Conservation (phyloP, 495 filamentous ascomycete species). For the Neurospora sp. region DNA sequence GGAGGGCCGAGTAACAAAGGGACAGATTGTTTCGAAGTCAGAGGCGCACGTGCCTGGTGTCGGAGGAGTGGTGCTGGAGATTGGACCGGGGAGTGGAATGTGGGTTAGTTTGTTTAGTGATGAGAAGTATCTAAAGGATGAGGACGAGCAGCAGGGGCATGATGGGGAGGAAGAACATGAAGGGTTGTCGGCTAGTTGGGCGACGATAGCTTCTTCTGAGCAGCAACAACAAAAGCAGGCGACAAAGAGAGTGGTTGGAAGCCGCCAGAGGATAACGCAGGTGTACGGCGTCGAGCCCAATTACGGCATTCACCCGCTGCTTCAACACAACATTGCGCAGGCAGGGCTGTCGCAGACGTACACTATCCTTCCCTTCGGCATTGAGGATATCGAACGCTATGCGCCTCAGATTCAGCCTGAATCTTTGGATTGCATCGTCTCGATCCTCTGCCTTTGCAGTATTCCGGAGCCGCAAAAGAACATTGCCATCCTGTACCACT, state of each 20-base stretch:
- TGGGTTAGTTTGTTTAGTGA: constrained; percentile 31
- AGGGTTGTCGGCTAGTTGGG: not conserved
- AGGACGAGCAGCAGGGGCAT: not conserved
- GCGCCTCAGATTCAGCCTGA: constrained; percentile 17
- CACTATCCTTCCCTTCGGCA: constrained; percentile 51
- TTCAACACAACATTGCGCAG: constrained; percentile 35
- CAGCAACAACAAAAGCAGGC: not conserved
- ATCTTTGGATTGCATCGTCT: constrained; percentile 57
- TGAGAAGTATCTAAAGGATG: not conserved
- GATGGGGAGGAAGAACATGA: not conserved
- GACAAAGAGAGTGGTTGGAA: not conserved
- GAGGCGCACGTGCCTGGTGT: constrained; percentile 16
- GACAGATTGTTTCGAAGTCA: constrained; percentile 4
- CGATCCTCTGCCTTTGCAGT: constrained; percentile 61
- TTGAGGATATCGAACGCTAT: constrained; percentile 44
- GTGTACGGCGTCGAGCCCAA: constrained; percentile 67
- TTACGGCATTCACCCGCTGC: constrained; percentile 36
- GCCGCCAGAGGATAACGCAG: constrained; percentile 28
- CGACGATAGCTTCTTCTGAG: not conserved
- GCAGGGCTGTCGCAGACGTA: constrained; percentile 51
- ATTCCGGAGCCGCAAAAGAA: constrained; percentile 53
- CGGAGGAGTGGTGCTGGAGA: constrained; percentile 31
- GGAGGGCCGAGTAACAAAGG: constrained; percentile 22
- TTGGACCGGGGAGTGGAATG: constrained; percentile 39
- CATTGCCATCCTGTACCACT: constrained; percentile 46